phyloP scores from a whole-genome alignment of 2,329 filamentous ascomycete species.

The Ceratocystis lukuohia region DNA sequence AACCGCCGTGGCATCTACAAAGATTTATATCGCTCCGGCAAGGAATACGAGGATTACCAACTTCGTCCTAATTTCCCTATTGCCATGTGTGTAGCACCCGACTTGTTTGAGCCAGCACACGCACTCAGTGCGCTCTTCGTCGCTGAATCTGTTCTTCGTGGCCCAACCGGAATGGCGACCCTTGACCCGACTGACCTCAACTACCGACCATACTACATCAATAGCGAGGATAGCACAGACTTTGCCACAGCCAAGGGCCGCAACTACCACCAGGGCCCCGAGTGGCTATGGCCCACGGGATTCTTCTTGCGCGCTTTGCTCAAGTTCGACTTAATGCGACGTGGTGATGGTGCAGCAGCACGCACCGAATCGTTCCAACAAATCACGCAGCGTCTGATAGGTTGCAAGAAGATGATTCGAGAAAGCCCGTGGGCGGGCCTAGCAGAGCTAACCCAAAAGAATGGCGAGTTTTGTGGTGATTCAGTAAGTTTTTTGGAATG shows the following conservation, averaged over 20 bases:
- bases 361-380: conserved; percentile 87
- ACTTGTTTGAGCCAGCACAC: conserved; percentile 66
- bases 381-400: conserved; percentile 66
- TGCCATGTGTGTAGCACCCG: conserved; percentile 85
- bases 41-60: conserved; percentile 96
- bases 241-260: conserved; percentile 87
- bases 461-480: conserved; percentile 70
- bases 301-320: conserved; percentile 88
- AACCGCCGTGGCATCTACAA: conserved; percentile 97
- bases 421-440: conserved; percentile 79
- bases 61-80: conserved; percentile 88
- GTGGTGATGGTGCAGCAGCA: conserved; percentile 29
- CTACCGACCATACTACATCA: conserved; percentile 89
- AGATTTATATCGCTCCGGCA: conserved; percentile 83
- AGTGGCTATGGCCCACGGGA: conserved; percentile 96
- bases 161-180: conserved; percentile 88
- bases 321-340: conserved; percentile 71
- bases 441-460: conserved; percentile 84
- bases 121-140: conserved; percentile 68
- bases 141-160: conserved; percentile 66
- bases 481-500: conserved; percentile 49
- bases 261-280: conserved; percentile 96
- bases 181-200: conserved; percentile 85
- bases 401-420: conserved; percentile 73
- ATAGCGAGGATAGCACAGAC: conserved; percentile 82